Conservation (phyloP, 2,329 filamentous ascomycete genomes). For the Claviceps maximensis region DNA sequence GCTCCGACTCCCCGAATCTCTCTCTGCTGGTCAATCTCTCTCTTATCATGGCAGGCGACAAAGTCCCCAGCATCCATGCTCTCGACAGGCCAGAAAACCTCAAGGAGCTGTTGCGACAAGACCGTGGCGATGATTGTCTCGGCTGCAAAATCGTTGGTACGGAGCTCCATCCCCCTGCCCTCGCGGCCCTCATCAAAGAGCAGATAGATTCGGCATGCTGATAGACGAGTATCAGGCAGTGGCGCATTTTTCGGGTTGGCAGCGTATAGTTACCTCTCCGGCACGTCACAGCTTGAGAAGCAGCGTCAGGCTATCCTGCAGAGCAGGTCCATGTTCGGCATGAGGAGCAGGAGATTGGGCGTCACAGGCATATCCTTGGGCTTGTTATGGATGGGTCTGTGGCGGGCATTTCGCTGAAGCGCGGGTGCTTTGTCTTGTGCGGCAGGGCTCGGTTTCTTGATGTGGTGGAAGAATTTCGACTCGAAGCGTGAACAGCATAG, state of each 20-base stretch:
- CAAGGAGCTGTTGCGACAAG: constrained; percentile 41
- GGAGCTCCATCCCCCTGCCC: constrained; percentile 13
- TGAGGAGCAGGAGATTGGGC: constrained; percentile 54
- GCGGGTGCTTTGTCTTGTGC: not conserved
- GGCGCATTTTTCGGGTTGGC: constrained; percentile 63
- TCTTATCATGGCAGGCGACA: constrained; percentile 21
- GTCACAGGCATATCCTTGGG: constrained; percentile 55
- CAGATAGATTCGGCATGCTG: not conserved
- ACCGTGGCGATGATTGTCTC: constrained; percentile 52
- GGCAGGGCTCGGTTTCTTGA: not conserved
- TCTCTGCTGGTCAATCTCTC: too few species aligned
- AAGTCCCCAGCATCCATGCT: constrained; percentile 35
- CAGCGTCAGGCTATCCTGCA: constrained; percentile 53
- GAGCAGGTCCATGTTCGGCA: constrained; percentile 58
- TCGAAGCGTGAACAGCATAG: not conserved
- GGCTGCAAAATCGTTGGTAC: constrained; percentile 60
- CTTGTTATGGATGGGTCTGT: constrained; percentile 58
- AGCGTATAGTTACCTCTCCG: constrained; percentile 65
- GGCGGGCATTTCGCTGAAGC: constrained; percentile 42
- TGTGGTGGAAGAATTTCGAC: not conserved
- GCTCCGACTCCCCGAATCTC: too few species aligned
- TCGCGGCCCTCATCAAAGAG: too few species aligned
- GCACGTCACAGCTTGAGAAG: constrained; percentile 55
- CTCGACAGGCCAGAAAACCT: constrained; percentile 50
- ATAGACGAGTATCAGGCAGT: constrained; percentile 41